Evolutionary conservation across 768 basidiomycete species (phyloP).

Genomic region (Mycena belliarum): DNA sequence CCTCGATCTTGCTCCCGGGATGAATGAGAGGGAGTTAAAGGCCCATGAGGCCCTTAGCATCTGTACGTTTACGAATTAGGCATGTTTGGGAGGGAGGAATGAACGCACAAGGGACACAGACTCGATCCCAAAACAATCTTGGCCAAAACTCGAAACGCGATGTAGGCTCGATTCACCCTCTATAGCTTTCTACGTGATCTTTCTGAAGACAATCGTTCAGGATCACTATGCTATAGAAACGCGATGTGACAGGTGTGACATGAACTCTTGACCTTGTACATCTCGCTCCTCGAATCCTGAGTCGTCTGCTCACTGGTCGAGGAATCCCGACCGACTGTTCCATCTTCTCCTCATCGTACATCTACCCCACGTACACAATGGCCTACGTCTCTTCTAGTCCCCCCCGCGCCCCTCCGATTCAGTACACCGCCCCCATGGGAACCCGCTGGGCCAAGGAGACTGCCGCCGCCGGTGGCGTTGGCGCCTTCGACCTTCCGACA

Average conservation of each 20-base stretch:
- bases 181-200: too few species aligned
- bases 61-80: conserved; percentile 11
- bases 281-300: conserved; percentile 23
- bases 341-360: conserved; percentile 31
- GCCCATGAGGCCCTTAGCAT: conserved; percentile 41
- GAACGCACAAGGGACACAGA: conserved; percentile 16
- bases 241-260: conserved; percentile 11
- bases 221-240: too few species aligned
- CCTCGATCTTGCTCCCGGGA: conserved; percentile 21
- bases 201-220: too few species aligned
- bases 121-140: neutral
- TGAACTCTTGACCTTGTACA: neutral
- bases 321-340: conserved; percentile 37
- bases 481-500: conserved; percentile 77
- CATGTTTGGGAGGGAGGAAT: too few species aligned
- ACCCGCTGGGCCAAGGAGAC: conserved; percentile 90
- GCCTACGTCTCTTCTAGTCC: conserved; percentile 50
- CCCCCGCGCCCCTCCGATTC: conserved; percentile 70
- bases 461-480: conserved; percentile 71
- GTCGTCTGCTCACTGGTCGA: conserved; percentile 50
- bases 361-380: conserved; percentile 34
- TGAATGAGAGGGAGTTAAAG: conserved; percentile 31
- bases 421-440: conserved; percentile 68
- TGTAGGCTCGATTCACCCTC: too few species aligned
- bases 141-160: too few species aligned